These are phyloP conservation scores for Leccinum pellstonianum DNA, from an alignment of 768 basidiomycete species.

Conservation along the genomic window DNA sequence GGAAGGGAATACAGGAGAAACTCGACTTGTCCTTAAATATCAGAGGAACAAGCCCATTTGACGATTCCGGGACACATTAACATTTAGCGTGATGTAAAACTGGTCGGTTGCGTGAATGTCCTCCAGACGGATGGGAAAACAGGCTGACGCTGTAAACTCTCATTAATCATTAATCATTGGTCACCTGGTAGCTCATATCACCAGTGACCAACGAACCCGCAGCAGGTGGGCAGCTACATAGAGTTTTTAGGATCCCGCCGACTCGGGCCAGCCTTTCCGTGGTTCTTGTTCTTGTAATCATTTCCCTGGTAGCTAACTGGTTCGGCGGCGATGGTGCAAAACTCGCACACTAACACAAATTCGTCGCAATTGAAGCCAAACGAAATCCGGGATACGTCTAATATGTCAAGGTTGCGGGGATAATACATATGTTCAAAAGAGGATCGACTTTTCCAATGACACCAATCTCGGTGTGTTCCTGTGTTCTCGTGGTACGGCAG, in stretches of 20 bases:
- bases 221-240: conserved; percentile 19
- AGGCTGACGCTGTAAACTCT: conserved; percentile 3
- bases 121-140: conserved; percentile 27
- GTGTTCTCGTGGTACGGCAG: conserved; percentile 7
- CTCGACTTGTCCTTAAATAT: conserved; percentile 32
- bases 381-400: not conserved
- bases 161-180: conserved; percentile 12
- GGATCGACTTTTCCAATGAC: conserved; percentile 1
- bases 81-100: conserved; percentile 34
- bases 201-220: conserved; percentile 9
- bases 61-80: conserved; percentile 28
- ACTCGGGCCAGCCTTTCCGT: conserved; percentile 2
- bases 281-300: not conserved
- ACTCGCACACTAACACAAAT: conserved; percentile 4
- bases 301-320: conserved; percentile 2
- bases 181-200: conserved; percentile 17
- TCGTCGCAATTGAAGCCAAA: conserved; percentile 4
- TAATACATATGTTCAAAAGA: conserved; percentile 4
- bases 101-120: conserved; percentile 28
- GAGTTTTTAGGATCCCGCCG: conserved; percentile 30
- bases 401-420: conserved; percentile 2
- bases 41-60: conserved; percentile 14
- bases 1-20: conserved; percentile 7
- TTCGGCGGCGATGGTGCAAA: conserved; percentile 4
- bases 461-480: conserved; percentile 6